Evolutionary conservation across 2,329 filamentous ascomycete species (phyloP).

Genomic region (Podosphaera xanthii): DNA sequence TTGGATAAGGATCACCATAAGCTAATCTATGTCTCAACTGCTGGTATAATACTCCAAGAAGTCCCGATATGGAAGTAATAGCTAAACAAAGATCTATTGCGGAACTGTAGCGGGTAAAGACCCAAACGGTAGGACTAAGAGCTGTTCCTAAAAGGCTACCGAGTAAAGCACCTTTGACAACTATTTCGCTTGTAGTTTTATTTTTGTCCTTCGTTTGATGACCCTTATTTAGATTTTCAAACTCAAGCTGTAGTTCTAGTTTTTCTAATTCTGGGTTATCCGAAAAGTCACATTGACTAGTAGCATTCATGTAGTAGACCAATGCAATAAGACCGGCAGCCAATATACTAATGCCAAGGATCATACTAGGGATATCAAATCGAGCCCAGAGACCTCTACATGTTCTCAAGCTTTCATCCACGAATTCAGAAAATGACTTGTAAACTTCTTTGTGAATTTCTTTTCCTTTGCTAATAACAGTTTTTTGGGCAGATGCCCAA

Average conservation of each 20-base stretch:
- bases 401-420: slow-evolving; percentile 51
- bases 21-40: slow-evolving; percentile 8
- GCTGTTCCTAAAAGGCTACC: slow-evolving; percentile 11
- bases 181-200: slow-evolving; percentile 9
- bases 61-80: slow-evolving; percentile 9
- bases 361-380: slow-evolving; percentile 75
- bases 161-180: slow-evolving; percentile 10
- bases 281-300: slow-evolving; percentile 28
- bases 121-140: slow-evolving; percentile 8
- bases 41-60: slow-evolving; percentile 20
- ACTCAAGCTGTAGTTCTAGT: slow-evolving; percentile 33
- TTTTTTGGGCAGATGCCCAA: slow-evolving; percentile 29
- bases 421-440: slow-evolving; percentile 46
- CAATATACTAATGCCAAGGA: slow-evolving; percentile 52
- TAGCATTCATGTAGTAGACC: slow-evolving; percentile 45
- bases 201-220: slow-evolving; percentile 5
- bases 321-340: slow-evolving; percentile 44
- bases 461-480: slow-evolving; percentile 17
- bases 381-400: slow-evolving; percentile 78
- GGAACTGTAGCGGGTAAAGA: slow-evolving; percentile 5
- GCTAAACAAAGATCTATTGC: slow-evolving; percentile 9
- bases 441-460: slow-evolving; percentile 23
- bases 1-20: slow-evolving; percentile 36
- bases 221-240: slow-evolving; percentile 18
- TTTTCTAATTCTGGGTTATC: slow-evolving; percentile 36